Conservation (phyloP, 1,139 yeast species). For the Candida anutae region DNA sequence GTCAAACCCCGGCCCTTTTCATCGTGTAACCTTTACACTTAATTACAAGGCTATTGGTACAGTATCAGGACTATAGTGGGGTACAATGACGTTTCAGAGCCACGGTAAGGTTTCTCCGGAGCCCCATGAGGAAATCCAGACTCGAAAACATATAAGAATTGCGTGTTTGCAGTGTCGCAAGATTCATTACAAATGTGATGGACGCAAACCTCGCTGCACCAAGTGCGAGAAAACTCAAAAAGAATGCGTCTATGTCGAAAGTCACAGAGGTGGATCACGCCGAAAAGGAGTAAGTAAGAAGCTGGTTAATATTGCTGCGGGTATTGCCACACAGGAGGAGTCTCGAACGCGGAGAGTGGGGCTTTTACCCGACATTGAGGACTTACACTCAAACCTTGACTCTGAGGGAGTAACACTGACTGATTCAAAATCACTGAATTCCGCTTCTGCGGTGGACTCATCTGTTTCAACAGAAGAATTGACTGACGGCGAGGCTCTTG, state of each 20-base stretch:
- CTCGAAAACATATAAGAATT: conserved; percentile 16
- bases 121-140: too few relatives aligned
- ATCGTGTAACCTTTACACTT: too few relatives aligned
- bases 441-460: background rate
- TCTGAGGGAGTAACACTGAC: background rate
- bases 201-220: conserved; percentile 35
- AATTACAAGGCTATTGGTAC: too few relatives aligned
- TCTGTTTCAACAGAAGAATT: background rate
- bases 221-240: conserved; percentile 26
- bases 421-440: too few relatives aligned
- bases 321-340: background rate
- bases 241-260: conserved; percentile 38
- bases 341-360: background rate
- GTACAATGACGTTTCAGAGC: too few relatives aligned
- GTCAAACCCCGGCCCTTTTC: too few relatives aligned
- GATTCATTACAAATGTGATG: conserved; percentile 43
- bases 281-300: conserved; percentile 31
- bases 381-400: conserved; percentile 1
- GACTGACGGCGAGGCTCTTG: conserved; percentile 1
- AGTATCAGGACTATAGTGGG: too few relatives aligned
- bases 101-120: too few relatives aligned
- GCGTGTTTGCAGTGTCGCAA: conserved; percentile 45
- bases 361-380: conserved; percentile 8
- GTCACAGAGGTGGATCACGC: conserved; percentile 45
- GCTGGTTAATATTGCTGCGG: background rate